Evolutionary conservation across 1,284 basidiomycete species (phyloP).

Genomic region (Schizopora paradoxa): DNA sequence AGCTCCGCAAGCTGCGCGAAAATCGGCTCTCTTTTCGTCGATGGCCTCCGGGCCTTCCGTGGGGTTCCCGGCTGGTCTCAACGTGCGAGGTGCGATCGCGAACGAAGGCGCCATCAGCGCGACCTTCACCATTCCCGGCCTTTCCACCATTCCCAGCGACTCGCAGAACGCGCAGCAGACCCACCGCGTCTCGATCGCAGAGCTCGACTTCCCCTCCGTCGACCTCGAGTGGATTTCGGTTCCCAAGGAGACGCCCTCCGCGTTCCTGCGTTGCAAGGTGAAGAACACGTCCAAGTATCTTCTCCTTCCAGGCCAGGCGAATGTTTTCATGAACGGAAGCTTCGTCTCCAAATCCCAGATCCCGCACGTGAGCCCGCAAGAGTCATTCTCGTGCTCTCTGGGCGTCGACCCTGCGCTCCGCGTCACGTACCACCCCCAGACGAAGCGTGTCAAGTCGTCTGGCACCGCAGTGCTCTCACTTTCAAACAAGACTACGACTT

Average conservation of each 20-base stretch:
- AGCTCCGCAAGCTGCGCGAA: not conserved
- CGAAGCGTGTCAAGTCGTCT: constrained; percentile 15
- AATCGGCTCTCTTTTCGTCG: not conserved
- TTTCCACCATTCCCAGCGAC: constrained; percentile 15
- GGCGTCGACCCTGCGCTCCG: constrained; percentile 20
- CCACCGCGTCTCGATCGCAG: constrained; percentile 22
- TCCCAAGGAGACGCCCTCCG: constrained; percentile 14
- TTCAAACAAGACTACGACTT: constrained; percentile 14
- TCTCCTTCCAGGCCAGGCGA: constrained; percentile 7
- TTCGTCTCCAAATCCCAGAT: constrained; percentile 11
- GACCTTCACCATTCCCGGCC: constrained; percentile 11
- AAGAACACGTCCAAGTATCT: constrained; percentile 12
- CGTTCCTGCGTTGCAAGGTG: constrained; percentile 13
- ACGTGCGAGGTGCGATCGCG: not conserved
- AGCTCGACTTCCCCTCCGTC: constrained; percentile 16
- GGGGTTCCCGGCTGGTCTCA: not conserved
- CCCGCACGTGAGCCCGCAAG: constrained; percentile 20
- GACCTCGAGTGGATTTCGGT: constrained; percentile 17
- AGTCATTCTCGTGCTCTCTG: constrained; percentile 20
- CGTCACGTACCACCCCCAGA: constrained; percentile 23
- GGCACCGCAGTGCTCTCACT: constrained; percentile 4
- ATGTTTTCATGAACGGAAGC: constrained; percentile 9
- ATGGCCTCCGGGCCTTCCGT: not conserved
- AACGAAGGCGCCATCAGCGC: constrained; percentile 10
- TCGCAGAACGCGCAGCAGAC: constrained; percentile 7